Evolutionary conservation across 495 filamentous ascomycete genomes (phyloP).

Genomic region (Lasiosphaeria ovina): DNA sequence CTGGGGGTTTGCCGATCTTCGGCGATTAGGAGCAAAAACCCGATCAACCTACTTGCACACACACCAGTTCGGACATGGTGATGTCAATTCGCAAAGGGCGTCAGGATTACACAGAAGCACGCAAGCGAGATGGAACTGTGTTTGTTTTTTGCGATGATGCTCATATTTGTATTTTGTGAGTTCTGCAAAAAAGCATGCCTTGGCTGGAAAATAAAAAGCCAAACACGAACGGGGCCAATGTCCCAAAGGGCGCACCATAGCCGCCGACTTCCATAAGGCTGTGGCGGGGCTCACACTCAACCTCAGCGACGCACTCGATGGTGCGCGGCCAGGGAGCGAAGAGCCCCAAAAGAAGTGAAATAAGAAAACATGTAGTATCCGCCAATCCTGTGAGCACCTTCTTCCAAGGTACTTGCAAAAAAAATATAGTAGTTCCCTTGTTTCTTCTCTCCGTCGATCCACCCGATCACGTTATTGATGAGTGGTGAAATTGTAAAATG

Average conservation of each 20-base stretch:
- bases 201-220: background rate
- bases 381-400: background rate
- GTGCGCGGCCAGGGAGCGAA: conserved; percentile 15
- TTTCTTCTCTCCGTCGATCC: conserved; percentile 5
- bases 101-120: too few species aligned
- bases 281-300: conserved; percentile 14
- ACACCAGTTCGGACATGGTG: too few species aligned
- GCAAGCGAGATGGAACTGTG: too few species aligned
- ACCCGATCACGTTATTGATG: conserved; percentile 1
- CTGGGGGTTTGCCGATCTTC: too few species aligned
- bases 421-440: conserved; percentile 3
- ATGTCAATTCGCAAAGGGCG: too few species aligned
- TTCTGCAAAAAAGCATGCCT: background rate
- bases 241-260: background rate
- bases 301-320: conserved; percentile 8
- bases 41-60: too few species aligned
- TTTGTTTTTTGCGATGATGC: too few species aligned
- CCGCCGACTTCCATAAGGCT: background rate
- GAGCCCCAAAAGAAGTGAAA: conserved; percentile 5
- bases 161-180: background rate
- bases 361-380: conserved; percentile 9
- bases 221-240: background rate
- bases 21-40: too few species aligned
- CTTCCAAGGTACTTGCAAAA: too few species aligned
- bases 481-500: conserved; percentile 6